A percentile compares a stretch with the other conserved stretches of the same genome.
Evolutionary conservation across 495 filamentous ascomycete genomes (phyloP).

Genomic region (Annulohypoxylon bovei): DNA sequence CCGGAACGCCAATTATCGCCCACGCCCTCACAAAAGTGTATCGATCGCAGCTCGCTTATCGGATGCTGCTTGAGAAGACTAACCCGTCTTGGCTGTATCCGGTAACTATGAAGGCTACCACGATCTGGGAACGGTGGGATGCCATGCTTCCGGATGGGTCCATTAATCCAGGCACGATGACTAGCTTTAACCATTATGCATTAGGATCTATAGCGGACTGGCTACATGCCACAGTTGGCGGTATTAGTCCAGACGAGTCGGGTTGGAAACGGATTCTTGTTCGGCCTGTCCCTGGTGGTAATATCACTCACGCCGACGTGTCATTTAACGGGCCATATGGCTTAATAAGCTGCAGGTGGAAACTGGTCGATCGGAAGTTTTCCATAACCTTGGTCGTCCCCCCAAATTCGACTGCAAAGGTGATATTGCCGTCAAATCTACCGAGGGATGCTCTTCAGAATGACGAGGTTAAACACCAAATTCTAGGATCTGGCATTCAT

Average conservation of each 20-base stretch:
- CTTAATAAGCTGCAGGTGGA: conserved; percentile 18
- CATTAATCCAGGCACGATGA: conserved; percentile 50
- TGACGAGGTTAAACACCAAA: background rate
- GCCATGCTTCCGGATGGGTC: background rate
- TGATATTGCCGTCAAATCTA: background rate
- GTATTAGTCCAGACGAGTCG: conserved; percentile 14
- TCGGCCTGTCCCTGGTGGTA: conserved; percentile 33
- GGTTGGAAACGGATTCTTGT: conserved; percentile 42
- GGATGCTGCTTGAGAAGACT: background rate
- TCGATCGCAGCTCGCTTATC: background rate
- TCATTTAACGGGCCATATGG: conserved; percentile 16
- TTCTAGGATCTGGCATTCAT: conserved; percentile 10
- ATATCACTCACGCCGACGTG: conserved; percentile 28
- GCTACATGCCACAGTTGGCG: conserved; percentile 37
- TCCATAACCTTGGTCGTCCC: conserved; percentile 6
- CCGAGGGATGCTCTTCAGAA: background rate
- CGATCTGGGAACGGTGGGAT: background rate
- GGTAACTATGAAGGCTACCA: background rate
- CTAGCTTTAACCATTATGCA: conserved; percentile 63
- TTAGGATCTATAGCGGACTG: conserved; percentile 52
- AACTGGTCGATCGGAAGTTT: conserved; percentile 23
- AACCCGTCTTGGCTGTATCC: background rate
- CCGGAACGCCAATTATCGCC: background rate
- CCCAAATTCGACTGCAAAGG: background rate
- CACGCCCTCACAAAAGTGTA: background rate